Evolutionary conservation across 345 rosid species (phyloP).

Genomic region (Bretschneidera sinensis): DNA sequence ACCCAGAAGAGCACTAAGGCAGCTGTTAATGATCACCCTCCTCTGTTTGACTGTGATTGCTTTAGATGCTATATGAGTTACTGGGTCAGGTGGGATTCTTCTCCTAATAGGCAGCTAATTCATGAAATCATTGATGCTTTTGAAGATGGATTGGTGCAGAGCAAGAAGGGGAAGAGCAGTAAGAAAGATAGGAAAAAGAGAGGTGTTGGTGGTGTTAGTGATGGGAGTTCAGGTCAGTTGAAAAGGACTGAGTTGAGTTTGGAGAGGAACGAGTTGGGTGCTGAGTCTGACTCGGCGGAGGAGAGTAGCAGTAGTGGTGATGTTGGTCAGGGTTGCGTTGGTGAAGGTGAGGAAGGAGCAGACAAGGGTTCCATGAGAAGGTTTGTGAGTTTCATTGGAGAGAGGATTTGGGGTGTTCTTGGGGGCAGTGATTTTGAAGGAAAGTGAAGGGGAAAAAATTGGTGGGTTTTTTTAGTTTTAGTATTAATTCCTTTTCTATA

Average conservation of each 20-base stretch:
- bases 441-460: not conserved
- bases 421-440: slow-evolving; percentile 32
- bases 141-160: slow-evolving; percentile 42
- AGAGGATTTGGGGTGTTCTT: slow-evolving; percentile 66
- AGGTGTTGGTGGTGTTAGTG: slow-evolving; percentile 6
- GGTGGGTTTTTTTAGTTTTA: slow-evolving; percentile 10
- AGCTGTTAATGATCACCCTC: slow-evolving; percentile 36
- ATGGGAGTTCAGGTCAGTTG: slow-evolving; percentile 17
- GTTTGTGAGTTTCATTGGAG: slow-evolving; percentile 64
- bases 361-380: slow-evolving; percentile 44
- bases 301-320: slow-evolving; percentile 1
- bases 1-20: slow-evolving; percentile 6
- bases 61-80: slow-evolving; percentile 74
- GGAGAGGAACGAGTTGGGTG: slow-evolving; percentile 12
- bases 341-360: slow-evolving; percentile 22
- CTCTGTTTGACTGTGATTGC: slow-evolving; percentile 62
- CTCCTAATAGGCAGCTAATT: slow-evolving; percentile 73
- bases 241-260: slow-evolving; percentile 24
- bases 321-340: slow-evolving; percentile 1
- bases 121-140: slow-evolving; percentile 75
- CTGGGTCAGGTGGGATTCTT: slow-evolving; percentile 83
- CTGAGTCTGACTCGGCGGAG: slow-evolving; percentile 21
- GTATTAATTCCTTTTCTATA: slow-evolving; percentile 10
- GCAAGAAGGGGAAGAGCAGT: slow-evolving; percentile 20
- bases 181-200: slow-evolving; percentile 47